phyloP scores from a whole-genome alignment of 2,329 filamentous ascomycete species.

The Pseudopithomyces maydicus region DNA sequence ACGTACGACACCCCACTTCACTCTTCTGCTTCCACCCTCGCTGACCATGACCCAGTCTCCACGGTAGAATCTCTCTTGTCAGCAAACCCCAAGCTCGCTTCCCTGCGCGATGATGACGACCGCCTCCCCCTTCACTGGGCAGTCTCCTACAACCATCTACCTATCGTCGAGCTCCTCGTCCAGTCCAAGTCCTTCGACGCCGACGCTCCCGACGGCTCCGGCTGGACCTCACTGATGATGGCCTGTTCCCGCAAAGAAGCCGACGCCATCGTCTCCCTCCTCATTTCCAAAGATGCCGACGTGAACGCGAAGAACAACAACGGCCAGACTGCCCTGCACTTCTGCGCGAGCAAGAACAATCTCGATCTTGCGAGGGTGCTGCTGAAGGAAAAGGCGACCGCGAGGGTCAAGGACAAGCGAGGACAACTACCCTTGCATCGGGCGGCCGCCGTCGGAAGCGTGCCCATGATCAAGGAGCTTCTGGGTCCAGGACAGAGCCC shows the following conservation, averaged over 20 bases:
- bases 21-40: slow-evolving; percentile 6
- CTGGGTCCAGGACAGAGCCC: slow-evolving; percentile 79
- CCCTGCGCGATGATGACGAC: slow-evolving; percentile 79
- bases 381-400: slow-evolving; percentile 75
- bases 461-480: slow-evolving; percentile 83
- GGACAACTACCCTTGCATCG: slow-evolving; percentile 92
- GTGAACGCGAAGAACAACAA: slow-evolving; percentile 73
- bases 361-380: slow-evolving; percentile 79
- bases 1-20: slow-evolving; percentile 58
- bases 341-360: slow-evolving; percentile 87
- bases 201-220: slow-evolving; percentile 78
- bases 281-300: slow-evolving; percentile 73
- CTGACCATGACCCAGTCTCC: slow-evolving; percentile 56
- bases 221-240: slow-evolving; percentile 88
- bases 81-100: slow-evolving; percentile 78
- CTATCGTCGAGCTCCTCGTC: slow-evolving; percentile 75
- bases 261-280: slow-evolving; percentile 69
- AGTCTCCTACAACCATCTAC: slow-evolving; percentile 76
- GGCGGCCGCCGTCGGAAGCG: slow-evolving; percentile 85
- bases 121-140: slow-evolving; percentile 96
- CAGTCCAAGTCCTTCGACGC: slow-evolving; percentile 77
- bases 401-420: slow-evolving; percentile 80
- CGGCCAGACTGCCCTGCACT: slow-evolving; percentile 87
- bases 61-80: slow-evolving; percentile 76
- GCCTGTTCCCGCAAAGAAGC: slow-evolving; percentile 74